Evolutionary conservation across 805 yeast genomes (phyloP), one percentile per base, ranked within the genome.

Genomic region (Saturnispora saitoi): DNA sequence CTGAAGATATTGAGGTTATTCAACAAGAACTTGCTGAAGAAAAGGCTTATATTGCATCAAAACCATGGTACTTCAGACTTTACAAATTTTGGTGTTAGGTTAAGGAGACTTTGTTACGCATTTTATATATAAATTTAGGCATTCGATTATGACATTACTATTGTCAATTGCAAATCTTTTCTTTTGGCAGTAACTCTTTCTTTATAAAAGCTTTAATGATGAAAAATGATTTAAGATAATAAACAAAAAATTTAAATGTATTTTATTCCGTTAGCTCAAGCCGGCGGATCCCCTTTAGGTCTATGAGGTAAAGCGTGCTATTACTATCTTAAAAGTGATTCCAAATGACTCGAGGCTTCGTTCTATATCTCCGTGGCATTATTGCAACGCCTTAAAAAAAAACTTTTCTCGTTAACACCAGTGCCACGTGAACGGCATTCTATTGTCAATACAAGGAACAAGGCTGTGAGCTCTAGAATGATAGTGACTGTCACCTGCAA

Each of bases 11-110:
- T 51, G 85, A 80, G 32, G 63, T 76, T 43, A 60, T 81, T 48
- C 70, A 66, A 54, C 81, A 75, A 59, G 83, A 80, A 59, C 62
- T 80, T 46, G 72, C 70, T 7, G 84, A 78, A 62, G 84, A 81
- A 61, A 72, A 64, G 59, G 81, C 70, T 4, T 68, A 58, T 51
- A 58, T 81, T 53, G 70, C 68, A 17, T 49, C 73, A 31, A 75
- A 67, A 58, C 77, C 77, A 48, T 57, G 67, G 53, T 73, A 65
- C 59, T 69, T 68, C 66, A 73, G 84, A 62, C 32, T 58, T n/a
- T 82, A 73, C 69, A 64, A 67, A 54, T 73, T 75, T 72, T 76
- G 84, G 80, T 79, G 83, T 65, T 76, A 34, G 20, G 4, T 17
- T 8, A 17, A 10, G 7, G 64, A 56, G 4, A 40, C 12, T 10